A percentile compares a stretch with the other conserved stretches of the same genome.
Evolutionary conservation across 1,139 yeast species (phyloP).

Genomic region (Debaryomycetaceae sp.): DNA sequence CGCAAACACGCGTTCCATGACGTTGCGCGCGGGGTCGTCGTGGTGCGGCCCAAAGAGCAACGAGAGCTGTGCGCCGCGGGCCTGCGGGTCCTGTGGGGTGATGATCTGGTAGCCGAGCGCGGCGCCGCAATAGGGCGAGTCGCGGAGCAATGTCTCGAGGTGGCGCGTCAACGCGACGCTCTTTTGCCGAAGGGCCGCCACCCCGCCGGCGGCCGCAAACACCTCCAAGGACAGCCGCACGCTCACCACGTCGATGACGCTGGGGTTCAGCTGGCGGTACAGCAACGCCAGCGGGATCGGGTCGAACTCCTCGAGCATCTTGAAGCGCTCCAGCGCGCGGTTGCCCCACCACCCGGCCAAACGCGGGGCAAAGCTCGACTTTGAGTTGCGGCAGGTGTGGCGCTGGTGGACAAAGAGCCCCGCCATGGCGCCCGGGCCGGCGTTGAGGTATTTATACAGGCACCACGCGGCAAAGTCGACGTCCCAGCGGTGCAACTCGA

Average conservation of each 20-base stretch:
- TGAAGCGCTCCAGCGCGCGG: slow-evolving; percentile 61
- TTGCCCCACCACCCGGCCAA: slow-evolving; percentile 99
- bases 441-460: slow-evolving; percentile 81
- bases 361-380: slow-evolving; percentile 49
- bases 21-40: slow-evolving; percentile 30
- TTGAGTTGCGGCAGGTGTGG: slow-evolving; percentile 32
- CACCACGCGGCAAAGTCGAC: slow-evolving; percentile 96
- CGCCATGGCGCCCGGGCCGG: slow-evolving; percentile 92
- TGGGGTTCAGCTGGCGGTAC: slow-evolving; percentile 88
- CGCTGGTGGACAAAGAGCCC: slow-evolving; percentile 71
- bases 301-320: slow-evolving; percentile 74
- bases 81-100: slow-evolving; percentile 56
- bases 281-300: slow-evolving; percentile 84
- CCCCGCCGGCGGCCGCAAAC: slow-evolving; percentile 61
- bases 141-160: slow-evolving; percentile 44
- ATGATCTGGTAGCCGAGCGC: slow-evolving; percentile 60
- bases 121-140: slow-evolving; percentile 40
- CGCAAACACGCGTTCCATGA: slow-evolving; percentile 61
- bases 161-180: slow-evolving; percentile 56
- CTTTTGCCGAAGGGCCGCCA: slow-evolving; percentile 50
- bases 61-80: slow-evolving; percentile 82
- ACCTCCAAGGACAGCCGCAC: slow-evolving; percentile 62
- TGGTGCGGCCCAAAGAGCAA: slow-evolving; percentile 56
- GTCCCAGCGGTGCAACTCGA: slow-evolving; percentile 77
- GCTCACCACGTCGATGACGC: slow-evolving; percentile 77